Conservation (phyloP, 331 rosid species). For the Prunus yedoensis region DNA sequence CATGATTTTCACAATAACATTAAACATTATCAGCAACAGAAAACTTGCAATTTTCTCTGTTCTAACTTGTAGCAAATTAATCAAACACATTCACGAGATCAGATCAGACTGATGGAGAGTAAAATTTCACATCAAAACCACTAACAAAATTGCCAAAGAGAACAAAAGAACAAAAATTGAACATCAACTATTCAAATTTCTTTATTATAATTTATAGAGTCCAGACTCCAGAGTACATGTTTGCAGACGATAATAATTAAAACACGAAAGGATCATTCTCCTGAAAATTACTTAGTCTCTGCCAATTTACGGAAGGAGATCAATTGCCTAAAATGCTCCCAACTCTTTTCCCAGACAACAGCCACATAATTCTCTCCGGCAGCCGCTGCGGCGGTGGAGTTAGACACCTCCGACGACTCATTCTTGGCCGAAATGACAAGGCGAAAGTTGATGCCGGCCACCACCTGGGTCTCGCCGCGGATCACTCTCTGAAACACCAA, state of each 20-base stretch:
- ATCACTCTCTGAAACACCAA: slow-evolving; percentile 33
- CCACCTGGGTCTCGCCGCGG: slow-evolving; percentile 58
- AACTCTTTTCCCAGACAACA: slow-evolving; percentile 48
- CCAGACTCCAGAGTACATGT: neutral
- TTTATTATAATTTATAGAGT: neutral
- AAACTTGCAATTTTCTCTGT: too few relatives aligned
- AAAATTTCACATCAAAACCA: too few relatives aligned
- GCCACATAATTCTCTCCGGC: slow-evolving; percentile 30
- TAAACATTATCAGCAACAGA: too few relatives aligned
- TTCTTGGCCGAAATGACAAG: slow-evolving; percentile 36
- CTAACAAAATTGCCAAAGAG: neutral
- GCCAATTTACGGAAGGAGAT: slow-evolving; percentile 37
- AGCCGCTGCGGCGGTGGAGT: neutral
- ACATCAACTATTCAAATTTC: neutral
- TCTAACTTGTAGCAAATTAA: too few relatives aligned
- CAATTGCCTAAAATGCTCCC: slow-evolving; percentile 42
- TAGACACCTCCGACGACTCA: neutral
- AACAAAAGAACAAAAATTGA: neutral
- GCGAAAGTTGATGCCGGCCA: slow-evolving; percentile 53
- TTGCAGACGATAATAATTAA: neutral
- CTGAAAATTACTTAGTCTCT: neutral
- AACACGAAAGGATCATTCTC: neutral
- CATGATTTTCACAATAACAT: too few relatives aligned
- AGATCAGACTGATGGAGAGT: too few relatives aligned
- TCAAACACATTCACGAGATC: too few relatives aligned